Conservation (phyloP, 2,329 filamentous ascomycete species). For the Rugonectria rugulosa region DNA sequence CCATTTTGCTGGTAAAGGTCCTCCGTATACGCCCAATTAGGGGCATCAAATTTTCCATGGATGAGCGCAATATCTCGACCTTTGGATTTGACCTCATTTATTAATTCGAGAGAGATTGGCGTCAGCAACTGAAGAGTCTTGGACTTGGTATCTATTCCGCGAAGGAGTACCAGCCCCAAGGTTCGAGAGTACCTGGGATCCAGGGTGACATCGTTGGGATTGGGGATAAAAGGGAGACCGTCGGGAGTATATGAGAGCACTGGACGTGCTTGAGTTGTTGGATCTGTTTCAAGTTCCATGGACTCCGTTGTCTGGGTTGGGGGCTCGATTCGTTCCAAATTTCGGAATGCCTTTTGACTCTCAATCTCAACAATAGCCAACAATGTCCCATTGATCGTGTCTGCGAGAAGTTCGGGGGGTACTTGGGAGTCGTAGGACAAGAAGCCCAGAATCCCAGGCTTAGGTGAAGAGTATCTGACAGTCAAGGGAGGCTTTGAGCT, state of each 20-base stretch:
- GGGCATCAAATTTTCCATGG: conserved; percentile 72
- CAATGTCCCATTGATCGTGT: conserved; percentile 74
- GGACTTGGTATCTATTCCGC: conserved; percentile 67
- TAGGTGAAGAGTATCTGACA: conserved; percentile 63
- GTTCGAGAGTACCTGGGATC: conserved; percentile 66
- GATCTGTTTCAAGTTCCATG: conserved; percentile 24
- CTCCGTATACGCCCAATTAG: conserved; percentile 75
- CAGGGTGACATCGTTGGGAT: conserved; percentile 60
- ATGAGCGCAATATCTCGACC: conserved; percentile 67
- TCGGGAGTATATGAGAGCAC: conserved; percentile 48
- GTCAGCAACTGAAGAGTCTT: conserved; percentile 70
- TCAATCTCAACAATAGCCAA: conserved; percentile 72
- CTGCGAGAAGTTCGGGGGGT: conserved; percentile 63
- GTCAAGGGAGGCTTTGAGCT: conserved; percentile 65
- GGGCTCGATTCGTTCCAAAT: conserved; percentile 23
- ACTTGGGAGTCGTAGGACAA: conserved; percentile 73
- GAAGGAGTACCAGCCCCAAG: conserved; percentile 73
- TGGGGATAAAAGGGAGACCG: conserved; percentile 68
- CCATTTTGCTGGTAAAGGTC: conserved; percentile 56
- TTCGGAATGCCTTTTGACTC: conserved; percentile 56
- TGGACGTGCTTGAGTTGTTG: not conserved
- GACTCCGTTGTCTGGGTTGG: conserved; percentile 20
- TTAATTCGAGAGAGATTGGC: conserved; percentile 55
- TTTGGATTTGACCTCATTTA: conserved; percentile 49
- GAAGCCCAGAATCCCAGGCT: conserved; percentile 67